These are phyloP conservation scores for Hymenoscyphus scutula DNA, from an alignment of 2,329 filamentous ascomycete genomes.

Conservation along the genomic window DNA sequence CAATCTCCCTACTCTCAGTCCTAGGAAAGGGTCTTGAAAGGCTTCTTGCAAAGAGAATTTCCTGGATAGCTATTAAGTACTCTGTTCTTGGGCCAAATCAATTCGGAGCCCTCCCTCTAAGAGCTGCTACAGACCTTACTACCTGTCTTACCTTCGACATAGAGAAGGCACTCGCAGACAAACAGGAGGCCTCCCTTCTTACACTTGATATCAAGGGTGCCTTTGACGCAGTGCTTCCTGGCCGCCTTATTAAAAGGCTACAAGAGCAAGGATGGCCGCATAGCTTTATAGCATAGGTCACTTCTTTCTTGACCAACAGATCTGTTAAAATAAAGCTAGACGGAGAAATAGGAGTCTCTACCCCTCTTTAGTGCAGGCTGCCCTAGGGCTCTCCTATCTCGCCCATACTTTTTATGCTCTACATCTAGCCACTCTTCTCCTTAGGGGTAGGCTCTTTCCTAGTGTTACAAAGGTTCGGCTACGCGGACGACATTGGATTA, in stretches of 20 bases:
- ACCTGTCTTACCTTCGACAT: not conserved
- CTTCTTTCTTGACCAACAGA: not conserved
- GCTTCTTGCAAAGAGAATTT: too few relatives aligned
- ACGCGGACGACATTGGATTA: not conserved
- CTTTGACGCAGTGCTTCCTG: too few relatives aligned
- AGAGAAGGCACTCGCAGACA: too few relatives aligned
- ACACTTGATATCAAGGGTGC: too few relatives aligned
- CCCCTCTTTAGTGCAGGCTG: not conserved
- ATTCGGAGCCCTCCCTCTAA: not conserved
- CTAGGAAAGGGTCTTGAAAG: too few relatives aligned
- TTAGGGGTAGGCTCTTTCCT: too few relatives aligned
- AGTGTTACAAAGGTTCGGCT: not conserved
- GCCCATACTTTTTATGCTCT: too few relatives aligned
- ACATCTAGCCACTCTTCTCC: not conserved
- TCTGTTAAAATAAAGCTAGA: too few relatives aligned
- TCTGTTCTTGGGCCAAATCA: not conserved
- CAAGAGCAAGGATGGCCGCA: not conserved
- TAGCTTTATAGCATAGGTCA: not conserved
- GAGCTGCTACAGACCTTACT: not conserved
- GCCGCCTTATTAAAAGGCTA: not conserved
- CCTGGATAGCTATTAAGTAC: too few relatives aligned
- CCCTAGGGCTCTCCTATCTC: not conserved
- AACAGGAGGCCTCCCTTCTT: too few relatives aligned
- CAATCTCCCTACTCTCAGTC: constrained; percentile 4
- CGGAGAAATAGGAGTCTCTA: not conserved